Evolutionary conservation across 2,329 filamentous ascomycete species (phyloP).

Genomic region (Diaporthe destruens): DNA sequence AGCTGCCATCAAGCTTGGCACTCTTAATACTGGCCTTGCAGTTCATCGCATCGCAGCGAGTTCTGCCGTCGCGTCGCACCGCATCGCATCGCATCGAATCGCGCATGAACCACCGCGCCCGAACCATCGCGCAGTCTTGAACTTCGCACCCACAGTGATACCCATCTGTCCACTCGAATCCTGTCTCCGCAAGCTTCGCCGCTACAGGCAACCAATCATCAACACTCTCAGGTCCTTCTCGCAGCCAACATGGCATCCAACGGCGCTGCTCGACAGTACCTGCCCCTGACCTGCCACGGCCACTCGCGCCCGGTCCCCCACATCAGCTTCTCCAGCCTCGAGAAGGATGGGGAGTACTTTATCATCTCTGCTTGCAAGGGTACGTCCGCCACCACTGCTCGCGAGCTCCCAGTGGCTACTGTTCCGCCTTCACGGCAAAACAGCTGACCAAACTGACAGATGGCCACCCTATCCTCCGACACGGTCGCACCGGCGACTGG

Average conservation of each 20-base stretch:
- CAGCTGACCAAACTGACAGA: slow-evolving; percentile 64
- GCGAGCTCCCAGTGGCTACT: too few species aligned
- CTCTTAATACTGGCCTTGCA: slow-evolving; percentile 12
- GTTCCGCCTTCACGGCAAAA: not conserved
- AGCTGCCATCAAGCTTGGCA: slow-evolving; percentile 3
- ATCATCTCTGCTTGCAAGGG: slow-evolving; percentile 95
- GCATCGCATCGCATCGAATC: slow-evolving; percentile 26
- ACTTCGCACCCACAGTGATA: slow-evolving; percentile 27
- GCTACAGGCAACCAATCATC: not conserved
- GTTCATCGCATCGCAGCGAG: not conserved
- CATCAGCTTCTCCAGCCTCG: slow-evolving; percentile 86
- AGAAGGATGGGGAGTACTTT: slow-evolving; percentile 88
- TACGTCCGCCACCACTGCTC: slow-evolving; percentile 49
- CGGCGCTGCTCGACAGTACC: slow-evolving; percentile 67
- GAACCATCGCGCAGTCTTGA: slow-evolving; percentile 36
- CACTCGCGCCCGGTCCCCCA: slow-evolving; percentile 94
- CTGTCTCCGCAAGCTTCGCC: slow-evolving; percentile 43
- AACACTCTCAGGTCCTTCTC: not conserved
- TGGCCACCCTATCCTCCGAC: slow-evolving; percentile 97
- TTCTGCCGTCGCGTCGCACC: slow-evolving; percentile 1
- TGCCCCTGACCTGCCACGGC: slow-evolving; percentile 93
- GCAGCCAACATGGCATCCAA: slow-evolving; percentile 47
- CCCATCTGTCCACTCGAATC: slow-evolving; percentile 9
- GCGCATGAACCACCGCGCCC: slow-evolving; percentile 39
- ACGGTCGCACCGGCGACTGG: slow-evolving; percentile 96